These are phyloP conservation scores for Alloascoidea africana DNA, from an alignment of 805 yeast species.

Conservation along the genomic window DNA sequence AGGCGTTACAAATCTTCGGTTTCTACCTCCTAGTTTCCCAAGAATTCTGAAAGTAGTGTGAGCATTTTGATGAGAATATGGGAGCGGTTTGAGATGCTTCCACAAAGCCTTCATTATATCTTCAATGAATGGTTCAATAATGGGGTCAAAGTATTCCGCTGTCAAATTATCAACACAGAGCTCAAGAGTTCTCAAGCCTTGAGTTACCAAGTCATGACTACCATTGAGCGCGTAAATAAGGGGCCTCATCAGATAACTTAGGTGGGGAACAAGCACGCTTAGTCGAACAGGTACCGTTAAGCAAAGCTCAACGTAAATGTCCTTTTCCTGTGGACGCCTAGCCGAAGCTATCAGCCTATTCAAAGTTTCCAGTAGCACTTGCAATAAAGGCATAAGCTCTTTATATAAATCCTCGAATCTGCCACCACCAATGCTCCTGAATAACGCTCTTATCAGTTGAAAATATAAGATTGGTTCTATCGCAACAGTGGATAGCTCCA, in stretches of 20 bases:
- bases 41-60: slow-evolving; percentile 87
- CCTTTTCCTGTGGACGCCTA: slow-evolving; percentile 79
- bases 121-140: slow-evolving; percentile 88
- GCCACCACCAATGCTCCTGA: slow-evolving; percentile 94
- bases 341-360: slow-evolving; percentile 76
- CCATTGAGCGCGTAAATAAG: slow-evolving; percentile 84
- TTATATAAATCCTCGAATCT: slow-evolving; percentile 86
- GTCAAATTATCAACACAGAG: slow-evolving; percentile 92
- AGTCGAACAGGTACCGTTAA: slow-evolving; percentile 91
- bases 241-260: slow-evolving; percentile 81
- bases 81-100: slow-evolving; percentile 81
- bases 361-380: slow-evolving; percentile 70
- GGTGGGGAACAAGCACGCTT: slow-evolving; percentile 85
- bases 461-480: slow-evolving; percentile 87
- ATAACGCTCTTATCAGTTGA: slow-evolving; percentile 72
- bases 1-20: slow-evolving; percentile 69
- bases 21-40: slow-evolving; percentile 94
- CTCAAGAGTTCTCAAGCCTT: slow-evolving; percentile 89
- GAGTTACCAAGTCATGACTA: slow-evolving; percentile 80
- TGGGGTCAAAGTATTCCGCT: slow-evolving; percentile 93
- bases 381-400: slow-evolving; percentile 83
- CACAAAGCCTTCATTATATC: slow-evolving; percentile 90
- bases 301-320: slow-evolving; percentile 88
- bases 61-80: slow-evolving; percentile 88
- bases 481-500: slow-evolving; percentile 68